Base-by-base conservation (phyloP, 768 basidiomycete genomes). In the Tephrocybe sp. region DNA sequence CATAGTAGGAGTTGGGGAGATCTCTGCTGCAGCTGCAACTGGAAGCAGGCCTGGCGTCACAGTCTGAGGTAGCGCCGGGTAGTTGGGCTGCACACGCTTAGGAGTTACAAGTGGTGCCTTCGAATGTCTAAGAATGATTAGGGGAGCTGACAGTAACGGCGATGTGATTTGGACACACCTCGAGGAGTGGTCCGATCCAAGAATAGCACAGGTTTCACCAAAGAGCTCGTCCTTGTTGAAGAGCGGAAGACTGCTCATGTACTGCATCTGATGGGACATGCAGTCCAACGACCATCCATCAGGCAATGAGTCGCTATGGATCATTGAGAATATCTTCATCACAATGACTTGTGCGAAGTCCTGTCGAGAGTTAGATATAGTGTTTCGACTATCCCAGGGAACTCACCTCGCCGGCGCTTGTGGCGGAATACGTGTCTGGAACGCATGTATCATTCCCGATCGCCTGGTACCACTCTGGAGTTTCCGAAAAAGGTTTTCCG, bases 301-400 rank as follows among this genome's bases (percentile, higher is more conserved):
- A 1, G 66, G 67, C 2, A 67, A 59, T 1, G 48, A 42, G 7
- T 59, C 51, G 21, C 45, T 55, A 47, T 69, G 54, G 1, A 65
- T 48, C 15, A 68, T 48, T 6, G 53, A 42, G 55, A 62, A 68
- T 12, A 62, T 44, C 34, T 58, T 62, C 8, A 68, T 32, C 0
- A 71, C 63, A 21, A 58, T 48, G 33, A 65, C 42, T 56, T 71
- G 69, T 0, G 69, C 69, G 24, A 69, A 66, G 25, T 68, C 66
- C 67, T 69, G 10, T 34, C 9, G 17, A 10, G 34, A 36, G 15
- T 18, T 12, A 5, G 8, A n/a, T 32, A 38, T 36, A 28, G 48
- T 15, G 15, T 4, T 18, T 21, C 1, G 14, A 4, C 5, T 23
- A 14, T 12, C 36, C 9, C 10, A 14, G 48, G 21, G 28, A 20